Evolutionary conservation across 192 early-diverging fungal species (phyloP), one percentile per base, ranked within the genome.

Genomic region (Coemansia sp.): DNA sequence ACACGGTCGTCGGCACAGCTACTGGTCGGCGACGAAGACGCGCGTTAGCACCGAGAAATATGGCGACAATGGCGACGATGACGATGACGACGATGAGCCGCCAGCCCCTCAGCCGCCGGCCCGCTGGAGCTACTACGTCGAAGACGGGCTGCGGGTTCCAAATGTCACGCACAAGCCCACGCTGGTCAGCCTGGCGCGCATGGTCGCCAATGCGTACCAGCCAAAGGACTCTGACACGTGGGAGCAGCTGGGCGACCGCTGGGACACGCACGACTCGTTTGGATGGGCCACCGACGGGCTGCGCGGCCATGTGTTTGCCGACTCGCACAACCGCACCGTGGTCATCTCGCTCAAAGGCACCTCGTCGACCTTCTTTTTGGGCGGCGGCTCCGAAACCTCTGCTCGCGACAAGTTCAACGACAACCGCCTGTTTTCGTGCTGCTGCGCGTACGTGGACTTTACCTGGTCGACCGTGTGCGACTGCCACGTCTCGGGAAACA

Each of bases 341-440:
- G 85, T 96, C 54, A 83, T 98, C 57, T 85, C 89, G 19, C 78
- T 97, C 57, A 98, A 98, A 73, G 96, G 96, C 30, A 91, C 91
- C 30, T 89, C 82, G 39, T 85, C 85, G 35, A 81, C 78, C 18
- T 75, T 89, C 34, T 85, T 88, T 59, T 65, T 82, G n/a, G 83
- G 85, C 61, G 86, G 85, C 24, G 86, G 81, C n/a, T 87, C 88
- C 0, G 84, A 86, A 9, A 93, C 91, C 6, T 83, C 85, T 7
- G 76, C 82, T 4, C 83, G 84, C 23, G 91, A 93, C 77, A 92
- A 90, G 69, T 75, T 77, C 47, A 93, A 93, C 76, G 95, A 97
- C 79, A 98, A 97, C 70, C 82, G 91, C 11, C 84, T 97, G 62
- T 98, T 96, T 65, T 95, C 93, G 2, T 98, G 96, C 79, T 98